Conservation (phyloP, 306 rosid genomes). For the Benincasa hispida region DNA sequence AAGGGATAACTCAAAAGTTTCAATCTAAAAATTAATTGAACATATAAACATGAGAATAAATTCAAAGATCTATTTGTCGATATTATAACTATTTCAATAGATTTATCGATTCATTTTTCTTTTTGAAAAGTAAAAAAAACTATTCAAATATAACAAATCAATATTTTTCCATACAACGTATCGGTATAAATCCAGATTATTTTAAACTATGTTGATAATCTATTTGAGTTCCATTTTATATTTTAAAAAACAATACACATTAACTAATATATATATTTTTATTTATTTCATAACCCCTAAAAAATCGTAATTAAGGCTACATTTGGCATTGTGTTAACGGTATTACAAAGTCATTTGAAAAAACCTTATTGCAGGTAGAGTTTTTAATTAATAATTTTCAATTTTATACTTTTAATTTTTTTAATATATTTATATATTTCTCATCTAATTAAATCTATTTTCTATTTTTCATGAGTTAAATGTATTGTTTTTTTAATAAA, state of each 20-base stretch:
- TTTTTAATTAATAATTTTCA: too few relatives aligned
- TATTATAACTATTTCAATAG: neutral
- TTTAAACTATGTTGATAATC: neutral
- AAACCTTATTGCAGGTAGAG: too few relatives aligned
- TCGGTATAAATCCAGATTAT: neutral
- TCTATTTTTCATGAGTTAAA: too few relatives aligned
- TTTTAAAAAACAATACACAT: neutral
- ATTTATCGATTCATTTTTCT: neutral
- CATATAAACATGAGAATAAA: neutral
- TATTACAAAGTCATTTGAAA: too few relatives aligned
- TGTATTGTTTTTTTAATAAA: too few relatives aligned
- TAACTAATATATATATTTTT: neutral
- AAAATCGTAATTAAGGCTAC: neutral
- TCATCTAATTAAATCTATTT: too few relatives aligned
- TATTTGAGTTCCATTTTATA: neutral
- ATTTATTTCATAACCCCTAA: neutral
- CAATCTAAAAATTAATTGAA: neutral
- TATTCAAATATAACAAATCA: neutral
- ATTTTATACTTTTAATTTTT: too few relatives aligned
- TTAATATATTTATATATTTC: too few relatives aligned
- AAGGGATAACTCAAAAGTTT: neutral
- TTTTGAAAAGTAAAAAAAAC: neutral
- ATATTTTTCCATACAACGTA: neutral
- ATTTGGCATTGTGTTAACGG: too few relatives aligned
- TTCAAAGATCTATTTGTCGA: neutral